Evolutionary conservation across 306 rosid species (phyloP).

Genomic region (cucumber (Cucumis sativus)): DNA sequence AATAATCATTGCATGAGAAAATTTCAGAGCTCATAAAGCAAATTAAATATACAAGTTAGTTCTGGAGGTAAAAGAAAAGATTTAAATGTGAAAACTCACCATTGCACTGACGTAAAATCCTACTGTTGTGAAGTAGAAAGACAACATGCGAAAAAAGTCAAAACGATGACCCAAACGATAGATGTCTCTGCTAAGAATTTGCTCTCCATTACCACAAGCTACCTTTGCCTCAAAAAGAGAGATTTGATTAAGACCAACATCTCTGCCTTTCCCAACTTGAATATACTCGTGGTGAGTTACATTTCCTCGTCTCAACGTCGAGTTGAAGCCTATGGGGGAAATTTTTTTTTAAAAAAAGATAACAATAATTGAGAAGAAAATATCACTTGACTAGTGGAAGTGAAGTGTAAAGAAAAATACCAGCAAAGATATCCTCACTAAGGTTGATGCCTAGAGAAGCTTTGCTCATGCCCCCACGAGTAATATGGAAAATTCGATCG

Average conservation of each 20-base stretch:
- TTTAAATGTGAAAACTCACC: slow-evolving; percentile 37
- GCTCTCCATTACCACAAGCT: slow-evolving; percentile 97
- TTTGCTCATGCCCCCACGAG: slow-evolving; percentile 99
- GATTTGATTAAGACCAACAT: slow-evolving; percentile 95
- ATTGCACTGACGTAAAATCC: slow-evolving; percentile 78
- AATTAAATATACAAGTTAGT: neutral
- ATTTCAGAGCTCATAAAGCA: neutral
- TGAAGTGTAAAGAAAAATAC: slow-evolving; percentile 29
- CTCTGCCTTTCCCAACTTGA: slow-evolving; percentile 98
- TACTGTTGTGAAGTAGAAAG: slow-evolving; percentile 73
- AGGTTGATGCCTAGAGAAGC: slow-evolving; percentile 92
- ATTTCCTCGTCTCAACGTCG: slow-evolving; percentile 84
- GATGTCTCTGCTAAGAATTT: slow-evolving; percentile 77
- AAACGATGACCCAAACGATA: slow-evolving; percentile 93
- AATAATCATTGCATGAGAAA: neutral
- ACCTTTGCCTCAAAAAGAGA: slow-evolving; percentile 96
- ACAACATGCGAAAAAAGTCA: slow-evolving; percentile 95
- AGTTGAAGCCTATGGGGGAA: slow-evolving; percentile 59
- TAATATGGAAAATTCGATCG: slow-evolving; percentile 90
- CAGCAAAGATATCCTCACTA: slow-evolving; percentile 98
- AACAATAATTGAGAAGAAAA: slow-evolving; percentile 2
- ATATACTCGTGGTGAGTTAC: slow-evolving; percentile 92
- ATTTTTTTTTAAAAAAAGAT: neutral
- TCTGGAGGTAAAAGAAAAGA: neutral
- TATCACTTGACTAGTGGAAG: neutral